A percentile compares a stretch with the other conserved stretches of the same genome.
Conservation (phyloP, 768 basidiomycete genomes). For the Boletellus ananas region DNA sequence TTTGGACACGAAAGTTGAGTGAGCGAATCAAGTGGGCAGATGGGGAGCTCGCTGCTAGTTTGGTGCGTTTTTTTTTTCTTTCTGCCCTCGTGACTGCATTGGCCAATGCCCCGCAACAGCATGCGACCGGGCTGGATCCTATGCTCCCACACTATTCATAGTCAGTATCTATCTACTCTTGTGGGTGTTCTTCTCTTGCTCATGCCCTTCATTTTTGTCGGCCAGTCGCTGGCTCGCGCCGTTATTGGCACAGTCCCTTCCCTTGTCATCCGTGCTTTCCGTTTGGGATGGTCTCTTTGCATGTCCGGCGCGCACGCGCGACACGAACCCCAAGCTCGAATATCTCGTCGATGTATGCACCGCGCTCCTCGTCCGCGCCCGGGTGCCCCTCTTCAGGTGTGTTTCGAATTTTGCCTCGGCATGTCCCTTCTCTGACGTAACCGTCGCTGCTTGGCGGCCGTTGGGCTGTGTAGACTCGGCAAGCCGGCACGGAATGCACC, state of each 20-base stretch:
- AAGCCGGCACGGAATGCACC: slow-evolving; percentile 41
- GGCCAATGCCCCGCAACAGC: slow-evolving; percentile 34
- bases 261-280: slow-evolving; percentile 52
- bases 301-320: slow-evolving; percentile 48
- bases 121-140: slow-evolving; percentile 63
- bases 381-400: slow-evolving; percentile 53
- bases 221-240: slow-evolving; percentile 72
- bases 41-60: slow-evolving; percentile 50
- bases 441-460: not conserved
- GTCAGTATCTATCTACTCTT: slow-evolving; percentile 39
- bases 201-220: not conserved
- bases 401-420: slow-evolving; percentile 9
- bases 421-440: not conserved
- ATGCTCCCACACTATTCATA: slow-evolving; percentile 75
- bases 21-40: slow-evolving; percentile 62
- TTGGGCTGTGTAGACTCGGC: slow-evolving; percentile 44
- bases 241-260: slow-evolving; percentile 69
- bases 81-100: not conserved
- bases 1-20: slow-evolving; percentile 63
- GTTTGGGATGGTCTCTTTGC: slow-evolving; percentile 75
- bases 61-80: slow-evolving; percentile 40
- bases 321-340: slow-evolving; percentile 59
- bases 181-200: not conserved
- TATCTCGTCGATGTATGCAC: slow-evolving; percentile 67
- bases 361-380: slow-evolving; percentile 61